Conservation (phyloP, 441 rosid species). For the Syzygium syzygioides region DNA sequence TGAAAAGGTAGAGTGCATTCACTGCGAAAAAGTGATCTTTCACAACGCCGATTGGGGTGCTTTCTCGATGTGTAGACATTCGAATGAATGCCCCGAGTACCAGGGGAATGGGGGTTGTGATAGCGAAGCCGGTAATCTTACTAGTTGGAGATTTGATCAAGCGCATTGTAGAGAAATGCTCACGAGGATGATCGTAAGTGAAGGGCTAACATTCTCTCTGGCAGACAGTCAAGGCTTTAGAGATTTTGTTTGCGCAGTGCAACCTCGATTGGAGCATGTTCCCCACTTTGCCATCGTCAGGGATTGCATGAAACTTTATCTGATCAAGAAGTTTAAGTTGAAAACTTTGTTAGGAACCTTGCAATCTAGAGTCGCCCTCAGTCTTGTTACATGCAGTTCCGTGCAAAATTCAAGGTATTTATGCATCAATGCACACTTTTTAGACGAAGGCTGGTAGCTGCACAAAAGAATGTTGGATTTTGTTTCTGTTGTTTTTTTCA, state of each 20-base stretch:
- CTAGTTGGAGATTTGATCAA: not conserved
- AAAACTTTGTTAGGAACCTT: not conserved
- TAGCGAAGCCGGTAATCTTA: not conserved
- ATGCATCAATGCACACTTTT: accelerated
- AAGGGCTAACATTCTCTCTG: not conserved
- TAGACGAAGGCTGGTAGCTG: not conserved
- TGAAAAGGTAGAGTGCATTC: not conserved
- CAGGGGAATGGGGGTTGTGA: not conserved
- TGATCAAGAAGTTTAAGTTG: not conserved
- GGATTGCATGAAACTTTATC: not conserved
- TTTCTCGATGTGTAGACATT: not conserved
- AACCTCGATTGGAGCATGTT: not conserved
- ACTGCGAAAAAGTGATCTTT: not conserved
- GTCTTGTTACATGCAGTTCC: not conserved
- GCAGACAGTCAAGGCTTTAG: not conserved
- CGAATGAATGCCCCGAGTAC: not conserved
- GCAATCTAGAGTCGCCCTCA: not conserved
- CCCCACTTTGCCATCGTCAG: not conserved
- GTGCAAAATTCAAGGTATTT: not conserved
- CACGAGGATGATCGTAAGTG: not conserved
- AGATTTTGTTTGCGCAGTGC: not conserved
- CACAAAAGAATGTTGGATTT: not conserved
- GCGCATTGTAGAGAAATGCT: not conserved
- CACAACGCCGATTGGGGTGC: no score
- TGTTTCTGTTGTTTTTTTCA: not conserved